phyloP scores from a whole-genome alignment of 2,329 filamentous ascomycete species.

The Didymella keratinophila region DNA sequence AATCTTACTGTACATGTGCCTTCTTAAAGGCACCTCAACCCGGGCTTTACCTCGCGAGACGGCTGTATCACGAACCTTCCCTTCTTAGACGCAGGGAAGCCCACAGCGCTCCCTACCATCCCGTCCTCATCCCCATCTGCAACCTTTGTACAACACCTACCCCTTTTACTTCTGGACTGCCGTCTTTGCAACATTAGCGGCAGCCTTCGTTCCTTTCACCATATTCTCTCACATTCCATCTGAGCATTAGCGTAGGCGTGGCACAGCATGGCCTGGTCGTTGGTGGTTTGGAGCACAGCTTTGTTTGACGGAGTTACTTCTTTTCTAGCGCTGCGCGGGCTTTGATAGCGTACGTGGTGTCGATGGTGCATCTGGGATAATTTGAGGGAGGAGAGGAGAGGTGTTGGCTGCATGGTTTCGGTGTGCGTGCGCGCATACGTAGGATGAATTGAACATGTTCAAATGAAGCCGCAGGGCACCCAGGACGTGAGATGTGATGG shows the following conservation, averaged over 20 bases:
- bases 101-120: slow-evolving; percentile 4
- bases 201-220: slow-evolving; percentile 6
- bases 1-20: slow-evolving; percentile 22
- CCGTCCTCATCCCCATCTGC: slow-evolving; percentile 9
- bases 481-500: neutral
- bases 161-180: slow-evolving; percentile 17
- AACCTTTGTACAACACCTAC: slow-evolving; percentile 24
- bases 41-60: slow-evolving; percentile 13
- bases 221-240: slow-evolving; percentile 5
- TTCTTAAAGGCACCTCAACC: slow-evolving; percentile 1
- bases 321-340: slow-evolving; percentile 23
- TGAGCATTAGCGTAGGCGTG: slow-evolving; percentile 26
- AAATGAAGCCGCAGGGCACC: neutral
- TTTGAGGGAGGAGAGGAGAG: slow-evolving; percentile 8
- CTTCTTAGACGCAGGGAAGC: slow-evolving; percentile 14
- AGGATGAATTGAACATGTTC: slow-evolving; percentile 34
- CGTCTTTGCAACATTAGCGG: slow-evolving; percentile 1
- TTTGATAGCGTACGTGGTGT: slow-evolving; percentile 29
- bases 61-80: slow-evolving; percentile 25
- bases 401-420: slow-evolving; percentile 27
- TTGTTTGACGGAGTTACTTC: slow-evolving; percentile 11
- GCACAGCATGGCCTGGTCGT: slow-evolving; percentile 25
- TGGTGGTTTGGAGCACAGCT: slow-evolving; percentile 29
- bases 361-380: slow-evolving; percentile 20
- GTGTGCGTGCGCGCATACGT: slow-evolving; percentile 28